Conservation (phyloP, 2,329 filamentous ascomycete genomes). For the Fusarium floridanum region DNA sequence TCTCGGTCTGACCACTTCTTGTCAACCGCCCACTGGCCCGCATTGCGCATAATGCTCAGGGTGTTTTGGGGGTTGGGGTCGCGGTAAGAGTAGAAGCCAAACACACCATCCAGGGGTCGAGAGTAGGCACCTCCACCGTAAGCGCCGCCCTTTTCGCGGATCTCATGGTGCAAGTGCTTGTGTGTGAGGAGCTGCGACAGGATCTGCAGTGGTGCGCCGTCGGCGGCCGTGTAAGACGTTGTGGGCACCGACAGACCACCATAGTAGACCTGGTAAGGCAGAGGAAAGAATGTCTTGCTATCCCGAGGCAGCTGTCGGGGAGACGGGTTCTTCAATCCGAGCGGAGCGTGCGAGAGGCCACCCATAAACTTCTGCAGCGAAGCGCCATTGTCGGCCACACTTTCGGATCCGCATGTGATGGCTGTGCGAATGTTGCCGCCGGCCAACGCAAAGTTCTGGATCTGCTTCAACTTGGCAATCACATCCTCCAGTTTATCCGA, state of each 20-base stretch:
- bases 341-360: slow-evolving; percentile 41
- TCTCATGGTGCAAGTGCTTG: slow-evolving; percentile 96
- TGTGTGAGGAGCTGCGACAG: slow-evolving; percentile 94
- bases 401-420: slow-evolving; percentile 86
- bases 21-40: slow-evolving; percentile 85
- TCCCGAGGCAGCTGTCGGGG: slow-evolving; percentile 59
- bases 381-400: slow-evolving; percentile 75
- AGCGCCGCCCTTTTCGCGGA: slow-evolving; percentile 96
- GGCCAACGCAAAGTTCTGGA: slow-evolving; percentile 82
- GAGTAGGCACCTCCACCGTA: slow-evolving; percentile 94
- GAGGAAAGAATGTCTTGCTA: slow-evolving; percentile 87
- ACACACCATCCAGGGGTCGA: slow-evolving; percentile 82
- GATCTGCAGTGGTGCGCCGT: slow-evolving; percentile 86
- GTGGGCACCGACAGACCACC: slow-evolving; percentile 86
- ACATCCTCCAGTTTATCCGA: slow-evolving; percentile 79
- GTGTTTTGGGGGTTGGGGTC: slow-evolving; percentile 95
- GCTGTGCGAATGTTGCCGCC: slow-evolving; percentile 80
- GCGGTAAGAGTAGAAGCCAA: slow-evolving; percentile 96
- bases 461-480: slow-evolving; percentile 85
- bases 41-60: slow-evolving; percentile 83
- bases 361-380: slow-evolving; percentile 78
- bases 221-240: slow-evolving; percentile 81
- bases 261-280: slow-evolving; percentile 98
- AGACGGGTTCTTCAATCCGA: slow-evolving; percentile 56
- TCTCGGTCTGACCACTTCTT: slow-evolving; percentile 86